These are phyloP conservation scores for Podospora appendiculata DNA, from an alignment of 495 filamentous ascomycete species.

Conservation along the genomic window DNA sequence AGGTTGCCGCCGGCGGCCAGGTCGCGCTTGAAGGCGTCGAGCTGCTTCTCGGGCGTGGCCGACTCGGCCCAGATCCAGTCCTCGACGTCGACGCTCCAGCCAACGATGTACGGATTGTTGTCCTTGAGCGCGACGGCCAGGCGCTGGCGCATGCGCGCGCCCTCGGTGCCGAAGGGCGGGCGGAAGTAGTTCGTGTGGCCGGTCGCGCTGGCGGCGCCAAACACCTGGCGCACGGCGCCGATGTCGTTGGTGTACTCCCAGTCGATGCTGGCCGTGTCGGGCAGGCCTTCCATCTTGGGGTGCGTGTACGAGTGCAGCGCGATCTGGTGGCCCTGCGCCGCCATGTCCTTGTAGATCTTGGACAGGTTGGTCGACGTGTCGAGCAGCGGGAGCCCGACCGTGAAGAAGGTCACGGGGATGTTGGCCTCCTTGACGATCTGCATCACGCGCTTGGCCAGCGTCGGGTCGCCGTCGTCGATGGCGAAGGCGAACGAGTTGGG, in stretches of 20 bases:
- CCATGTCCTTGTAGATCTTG: conserved; percentile 59
- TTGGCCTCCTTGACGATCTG: conserved; percentile 52
- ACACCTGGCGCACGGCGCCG: conserved; percentile 42
- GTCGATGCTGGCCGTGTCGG: conserved; percentile 52
- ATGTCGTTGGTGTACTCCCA: conserved; percentile 62
- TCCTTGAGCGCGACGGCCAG: conserved; percentile 43
- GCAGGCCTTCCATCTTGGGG: conserved; percentile 63
- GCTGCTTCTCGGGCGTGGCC: conserved; percentile 61
- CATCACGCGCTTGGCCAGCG: conserved; percentile 56
- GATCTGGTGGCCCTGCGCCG: conserved; percentile 60
- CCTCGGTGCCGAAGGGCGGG: conserved; percentile 69
- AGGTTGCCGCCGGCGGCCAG: conserved; percentile 60
- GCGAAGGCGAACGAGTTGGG: conserved; percentile 74
- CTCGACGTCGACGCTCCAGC: conserved; percentile 72
- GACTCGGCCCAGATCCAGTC: conserved; percentile 68
- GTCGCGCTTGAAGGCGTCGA: conserved; percentile 65
- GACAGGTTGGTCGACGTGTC: conserved; percentile 54
- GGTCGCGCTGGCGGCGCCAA: conserved; percentile 26
- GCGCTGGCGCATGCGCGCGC: conserved; percentile 60
- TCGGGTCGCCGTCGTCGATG: conserved; percentile 69
- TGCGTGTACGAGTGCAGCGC: conserved; percentile 70
- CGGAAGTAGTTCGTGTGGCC: conserved; percentile 55
- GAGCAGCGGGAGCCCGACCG: conserved; percentile 57
- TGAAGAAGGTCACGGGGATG: conserved; percentile 73
- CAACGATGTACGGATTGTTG: conserved; percentile 50